Evolutionary conservation across 257 asterid genomes (phyloP).

Genomic region (Salvia miltiorrhiza): DNA sequence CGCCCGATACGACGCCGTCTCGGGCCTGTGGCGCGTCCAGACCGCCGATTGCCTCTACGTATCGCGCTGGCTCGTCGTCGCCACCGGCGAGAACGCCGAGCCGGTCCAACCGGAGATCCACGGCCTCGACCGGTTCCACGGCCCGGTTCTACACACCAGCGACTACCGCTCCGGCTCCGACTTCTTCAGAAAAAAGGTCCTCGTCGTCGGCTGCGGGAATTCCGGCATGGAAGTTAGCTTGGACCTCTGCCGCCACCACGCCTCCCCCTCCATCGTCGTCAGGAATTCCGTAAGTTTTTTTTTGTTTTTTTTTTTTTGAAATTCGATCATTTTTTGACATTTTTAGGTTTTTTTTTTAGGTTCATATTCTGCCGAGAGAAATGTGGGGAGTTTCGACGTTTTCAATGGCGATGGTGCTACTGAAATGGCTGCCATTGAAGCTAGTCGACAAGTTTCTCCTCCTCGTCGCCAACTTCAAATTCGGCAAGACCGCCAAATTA

Average conservation of each 20-base stretch:
- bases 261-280: slow-evolving; percentile 74
- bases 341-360: slow-evolving; percentile 24
- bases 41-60: slow-evolving; percentile 36
- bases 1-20: slow-evolving; percentile 39
- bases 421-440: slow-evolving; percentile 70
- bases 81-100: slow-evolving; percentile 91
- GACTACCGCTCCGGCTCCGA: slow-evolving; percentile 58
- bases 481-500: slow-evolving; percentile 58
- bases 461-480: slow-evolving; percentile 41
- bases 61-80: slow-evolving; percentile 65
- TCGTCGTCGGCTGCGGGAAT: slow-evolving; percentile 87
- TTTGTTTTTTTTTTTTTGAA: no score
- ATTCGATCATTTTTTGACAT: not conserved
- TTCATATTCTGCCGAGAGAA: slow-evolving; percentile 84
- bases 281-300: slow-evolving; percentile 59
- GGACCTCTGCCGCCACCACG: slow-evolving; percentile 66
- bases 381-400: slow-evolving; percentile 82
- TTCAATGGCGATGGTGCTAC: slow-evolving; percentile 56
- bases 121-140: slow-evolving; percentile 54
- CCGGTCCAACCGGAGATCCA: slow-evolving; percentile 59
- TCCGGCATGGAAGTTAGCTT: slow-evolving; percentile 97
- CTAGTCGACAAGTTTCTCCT: slow-evolving; percentile 71
- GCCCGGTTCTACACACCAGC: slow-evolving; percentile 61
- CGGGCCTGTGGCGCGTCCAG: slow-evolving; percentile 53
- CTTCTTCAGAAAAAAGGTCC: slow-evolving; percentile 45